These are phyloP conservation scores for Colletotrichum lentis DNA, from an alignment of 2,329 filamentous ascomycete species.

Conservation along the genomic window DNA sequence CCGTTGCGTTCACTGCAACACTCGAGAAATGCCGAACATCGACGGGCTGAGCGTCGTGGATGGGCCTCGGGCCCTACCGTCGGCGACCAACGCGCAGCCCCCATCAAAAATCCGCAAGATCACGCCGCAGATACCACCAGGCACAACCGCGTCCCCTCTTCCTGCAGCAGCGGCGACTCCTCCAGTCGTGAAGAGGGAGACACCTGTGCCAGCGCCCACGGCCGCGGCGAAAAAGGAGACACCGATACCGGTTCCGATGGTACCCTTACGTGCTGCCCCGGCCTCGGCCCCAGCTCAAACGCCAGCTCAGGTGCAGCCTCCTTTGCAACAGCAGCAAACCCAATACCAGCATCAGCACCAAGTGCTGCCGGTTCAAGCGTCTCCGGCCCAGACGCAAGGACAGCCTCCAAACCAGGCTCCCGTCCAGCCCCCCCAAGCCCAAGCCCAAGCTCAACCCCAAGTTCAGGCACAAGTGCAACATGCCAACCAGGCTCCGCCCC, in stretches of 20 bases:
- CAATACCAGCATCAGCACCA: not conserved
- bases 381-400: conserved; percentile 6
- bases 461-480: conserved; percentile 28
- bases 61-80: conserved; percentile 3
- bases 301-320: not conserved
- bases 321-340: not conserved
- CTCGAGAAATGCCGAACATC: conserved; percentile 39
- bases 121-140: conserved; percentile 22
- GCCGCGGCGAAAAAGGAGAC: conserved; percentile 23
- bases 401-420: conserved; percentile 3
- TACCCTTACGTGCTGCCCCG: not conserved
- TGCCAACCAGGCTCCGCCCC: conserved; percentile 3
- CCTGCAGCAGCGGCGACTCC: conserved; percentile 15
- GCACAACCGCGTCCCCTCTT: conserved; percentile 23
- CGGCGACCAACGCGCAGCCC: conserved; percentile 33
- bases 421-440: conserved; percentile 11
- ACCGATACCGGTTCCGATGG: conserved; percentile 23
- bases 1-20: conserved; percentile 60
- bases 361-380: conserved; percentile 3
- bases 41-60: conserved; percentile 31
- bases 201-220: conserved; percentile 30
- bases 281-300: not conserved
- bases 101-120: conserved; percentile 38
- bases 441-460: conserved; percentile 21
- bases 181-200: conserved; percentile 23